Conservation (phyloP, 2,329 filamentous ascomycete genomes). For the Sordariomycetes sp. region DNA sequence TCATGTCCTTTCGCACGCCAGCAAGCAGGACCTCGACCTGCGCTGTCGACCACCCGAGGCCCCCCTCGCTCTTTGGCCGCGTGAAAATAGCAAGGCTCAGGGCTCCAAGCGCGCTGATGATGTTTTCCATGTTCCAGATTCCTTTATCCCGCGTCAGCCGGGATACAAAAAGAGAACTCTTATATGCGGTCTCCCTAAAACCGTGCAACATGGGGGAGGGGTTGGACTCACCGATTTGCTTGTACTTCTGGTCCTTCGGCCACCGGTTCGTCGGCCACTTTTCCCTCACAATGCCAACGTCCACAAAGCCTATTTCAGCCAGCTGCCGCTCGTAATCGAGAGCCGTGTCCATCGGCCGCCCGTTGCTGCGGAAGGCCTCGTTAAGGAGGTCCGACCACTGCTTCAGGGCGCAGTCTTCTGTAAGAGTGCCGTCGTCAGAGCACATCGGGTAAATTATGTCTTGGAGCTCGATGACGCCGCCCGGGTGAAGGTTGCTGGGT, state of each 20-base stretch:
- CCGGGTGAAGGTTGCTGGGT: conserved; percentile 16
- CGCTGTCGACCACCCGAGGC: conserved; percentile 16
- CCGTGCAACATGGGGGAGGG: neutral
- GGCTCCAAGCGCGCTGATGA: conserved; percentile 15
- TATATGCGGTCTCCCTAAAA: neutral
- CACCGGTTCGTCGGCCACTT: conserved; percentile 41
- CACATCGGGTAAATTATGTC: conserved; percentile 16
- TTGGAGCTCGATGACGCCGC: conserved; percentile 21
- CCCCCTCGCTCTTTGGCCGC: conserved; percentile 8
- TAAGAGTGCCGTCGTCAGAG: conserved; percentile 20
- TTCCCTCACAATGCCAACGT: conserved; percentile 34
- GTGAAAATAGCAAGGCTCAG: conserved; percentile 21
- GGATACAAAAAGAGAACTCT: neutral
- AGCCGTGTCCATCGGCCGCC: conserved; percentile 17
- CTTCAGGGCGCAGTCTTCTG: conserved; percentile 14
- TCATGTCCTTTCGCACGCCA: conserved; percentile 17
- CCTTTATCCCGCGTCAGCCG: conserved; percentile 10
- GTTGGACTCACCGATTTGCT: conserved; percentile 32
- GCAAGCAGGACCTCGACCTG: conserved; percentile 17
- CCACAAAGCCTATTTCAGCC: conserved; percentile 39
- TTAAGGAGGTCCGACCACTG: conserved; percentile 18
- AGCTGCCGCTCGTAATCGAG: conserved; percentile 24
- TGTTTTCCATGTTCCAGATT: conserved; percentile 12
- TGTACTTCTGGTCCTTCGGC: conserved; percentile 38
- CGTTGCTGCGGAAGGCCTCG: conserved; percentile 17